These are phyloP conservation scores for Chlamydomonas eustigma DNA, from an alignment of 139 green algal genomes.

Conservation along the genomic window DNA sequence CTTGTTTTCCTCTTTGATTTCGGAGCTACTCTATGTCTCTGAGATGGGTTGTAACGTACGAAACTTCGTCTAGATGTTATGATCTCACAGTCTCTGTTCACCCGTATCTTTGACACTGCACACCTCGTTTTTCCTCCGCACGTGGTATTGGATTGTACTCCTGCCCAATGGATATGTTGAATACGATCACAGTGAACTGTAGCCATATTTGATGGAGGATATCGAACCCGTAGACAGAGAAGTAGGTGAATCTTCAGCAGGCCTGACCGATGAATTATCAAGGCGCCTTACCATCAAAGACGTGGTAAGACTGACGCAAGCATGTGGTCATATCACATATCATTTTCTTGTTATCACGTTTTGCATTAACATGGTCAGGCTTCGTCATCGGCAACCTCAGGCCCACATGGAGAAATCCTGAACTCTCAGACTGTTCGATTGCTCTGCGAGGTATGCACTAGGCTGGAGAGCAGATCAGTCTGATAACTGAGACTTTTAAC, in stretches of 20 bases:
- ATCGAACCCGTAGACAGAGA: slow-evolving; percentile 3
- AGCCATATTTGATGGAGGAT: slow-evolving; percentile 5
- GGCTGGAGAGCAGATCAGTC: neutral
- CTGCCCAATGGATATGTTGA: too few species aligned
- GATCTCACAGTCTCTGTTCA: too few species aligned
- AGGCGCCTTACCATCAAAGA: slow-evolving; percentile 26
- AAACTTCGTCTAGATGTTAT: too few species aligned
- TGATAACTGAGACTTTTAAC: neutral
- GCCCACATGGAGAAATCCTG: neutral
- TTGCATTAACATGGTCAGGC: neutral
- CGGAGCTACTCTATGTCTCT: too few species aligned
- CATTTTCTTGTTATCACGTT: neutral
- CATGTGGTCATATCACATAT: neutral
- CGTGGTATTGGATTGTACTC: too few species aligned
- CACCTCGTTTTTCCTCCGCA: too few species aligned
- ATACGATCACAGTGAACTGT: too few species aligned
- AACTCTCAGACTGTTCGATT: slow-evolving; percentile 11
- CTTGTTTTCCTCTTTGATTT: too few species aligned
- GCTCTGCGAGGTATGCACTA: slow-evolving; percentile 32
- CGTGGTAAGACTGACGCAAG: slow-evolving; percentile 9
- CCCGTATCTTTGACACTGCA: too few species aligned
- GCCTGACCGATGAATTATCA: slow-evolving; percentile 26
- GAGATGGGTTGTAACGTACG: too few species aligned
- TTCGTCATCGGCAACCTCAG: neutral
- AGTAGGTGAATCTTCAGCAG: neutral